Conservation (phyloP, 306 rosid species). For the Vigna mungo region DNA sequence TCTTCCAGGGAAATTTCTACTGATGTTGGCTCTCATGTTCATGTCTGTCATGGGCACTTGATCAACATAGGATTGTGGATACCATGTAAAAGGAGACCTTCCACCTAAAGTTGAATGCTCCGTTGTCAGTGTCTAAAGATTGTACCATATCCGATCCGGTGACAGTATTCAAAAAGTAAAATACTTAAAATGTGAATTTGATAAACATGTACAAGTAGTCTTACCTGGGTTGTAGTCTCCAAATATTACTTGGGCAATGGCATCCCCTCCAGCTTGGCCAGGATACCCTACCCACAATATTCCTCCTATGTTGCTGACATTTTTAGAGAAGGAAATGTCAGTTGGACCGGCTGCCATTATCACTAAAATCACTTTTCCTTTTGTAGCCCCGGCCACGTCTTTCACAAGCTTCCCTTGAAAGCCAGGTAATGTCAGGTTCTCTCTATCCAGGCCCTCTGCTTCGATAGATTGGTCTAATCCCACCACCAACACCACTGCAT, state of each 20-base stretch:
- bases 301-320: conserved; percentile 56
- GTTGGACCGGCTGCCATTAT: conserved; percentile 84
- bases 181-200: neutral
- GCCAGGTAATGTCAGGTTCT: conserved; percentile 73
- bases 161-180: neutral
- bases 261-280: conserved; percentile 83
- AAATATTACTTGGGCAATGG: conserved; percentile 71
- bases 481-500: conserved; percentile 63
- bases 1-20: conserved; percentile 71
- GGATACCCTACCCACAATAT: conserved; percentile 83
- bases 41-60: conserved; percentile 80
- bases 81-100: conserved; percentile 79
- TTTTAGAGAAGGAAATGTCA: conserved; percentile 68
- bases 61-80: conserved; percentile 69
- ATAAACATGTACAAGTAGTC: no score
- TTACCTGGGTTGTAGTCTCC: conserved; percentile 80
- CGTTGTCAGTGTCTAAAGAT: neutral
- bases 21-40: conserved; percentile 76
- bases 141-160: neutral
- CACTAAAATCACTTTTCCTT: conserved; percentile 67
- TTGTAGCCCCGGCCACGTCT: conserved; percentile 60
- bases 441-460: conserved; percentile 79
- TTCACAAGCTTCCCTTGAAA: conserved; percentile 74
- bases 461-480: conserved; percentile 81
- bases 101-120: conserved; percentile 54